Base-by-base conservation (phyloP, 192 early-diverging fungal genomes). In the Allomyces arbusculus region DNA sequence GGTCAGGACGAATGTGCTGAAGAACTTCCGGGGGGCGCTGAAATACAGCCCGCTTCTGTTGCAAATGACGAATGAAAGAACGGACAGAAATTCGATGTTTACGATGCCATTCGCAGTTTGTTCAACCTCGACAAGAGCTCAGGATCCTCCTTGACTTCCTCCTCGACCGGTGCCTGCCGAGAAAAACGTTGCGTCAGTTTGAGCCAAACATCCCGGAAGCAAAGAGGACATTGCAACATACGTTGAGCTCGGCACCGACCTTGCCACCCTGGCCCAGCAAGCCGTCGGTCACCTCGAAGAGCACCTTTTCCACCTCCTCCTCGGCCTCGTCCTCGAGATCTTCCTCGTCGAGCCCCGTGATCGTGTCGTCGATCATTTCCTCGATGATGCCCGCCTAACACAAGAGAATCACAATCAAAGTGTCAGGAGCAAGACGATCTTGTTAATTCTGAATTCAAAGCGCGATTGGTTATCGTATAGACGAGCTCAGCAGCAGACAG, bases 271-370 rank as follows among this genome's bases (percentile, higher is more conserved):
- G 76, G 20, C 80, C 83, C 20, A 88, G 71, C 24, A 82, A 43
- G 11, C 79, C 95, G 67, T 92, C 83, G 44, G 93, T 96, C 64
- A 96, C 75, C 73, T 93, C 83, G 28, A 84, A 89, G 62, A 98
- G 73, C 10, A 98, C 84, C 62, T 84, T 91, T 72, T 93, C 87
- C 7, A 96, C 91, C 77, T 98, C 92, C 23, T 84, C 86, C 61
- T 94, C 90, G 0, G 92, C 93, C 63, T 93, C 95, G 62, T 92
- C 92, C 67, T 97, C 94, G 45, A 94, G 66, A 24, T 88, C 92
- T 1, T 89, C 90, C 45, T 95, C 93, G 61, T 95, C 92, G 67
- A 87, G 71, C 63, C 75, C 77, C 44, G 93, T 92, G 68, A 98
- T 80, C 63, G 88, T 82, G 70, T 95, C 93, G 65, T 87, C 79